These are phyloP conservation scores for Russula foetens DNA, from an alignment of 768 basidiomycete species.

Conservation along the genomic window DNA sequence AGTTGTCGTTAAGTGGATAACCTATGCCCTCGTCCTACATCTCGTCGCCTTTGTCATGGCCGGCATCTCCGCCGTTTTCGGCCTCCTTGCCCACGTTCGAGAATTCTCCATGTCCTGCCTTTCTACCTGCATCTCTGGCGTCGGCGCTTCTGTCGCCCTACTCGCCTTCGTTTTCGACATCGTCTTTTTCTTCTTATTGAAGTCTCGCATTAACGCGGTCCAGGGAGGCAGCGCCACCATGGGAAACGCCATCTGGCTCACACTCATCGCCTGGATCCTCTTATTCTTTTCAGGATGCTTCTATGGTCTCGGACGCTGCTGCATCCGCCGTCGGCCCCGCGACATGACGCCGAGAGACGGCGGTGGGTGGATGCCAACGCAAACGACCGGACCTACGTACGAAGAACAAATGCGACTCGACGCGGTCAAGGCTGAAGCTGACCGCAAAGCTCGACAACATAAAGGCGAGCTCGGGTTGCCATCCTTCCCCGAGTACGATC, in stretches of 20 bases:
- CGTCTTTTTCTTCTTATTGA: constrained; percentile 84
- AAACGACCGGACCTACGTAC: constrained; percentile 30
- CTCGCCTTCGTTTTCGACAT: constrained; percentile 91
- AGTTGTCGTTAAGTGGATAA: constrained; percentile 89
- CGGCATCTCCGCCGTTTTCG: constrained; percentile 66
- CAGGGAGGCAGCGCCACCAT: constrained; percentile 68
- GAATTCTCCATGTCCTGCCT: constrained; percentile 81
- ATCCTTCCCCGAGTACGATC: constrained; percentile 60
- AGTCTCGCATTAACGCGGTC: constrained; percentile 69
- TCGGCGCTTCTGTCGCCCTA: constrained; percentile 71
- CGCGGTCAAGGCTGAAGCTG: constrained; percentile 80
- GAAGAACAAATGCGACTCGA: constrained; percentile 69
- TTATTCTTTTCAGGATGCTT: constrained; percentile 90
- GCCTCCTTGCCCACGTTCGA: constrained; percentile 80
- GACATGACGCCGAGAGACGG: constrained; percentile 27
- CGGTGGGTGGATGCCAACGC: constrained; percentile 17
- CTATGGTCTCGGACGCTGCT: constrained; percentile 78
- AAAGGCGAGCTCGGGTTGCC: constrained; percentile 61
- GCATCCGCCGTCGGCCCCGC: constrained; percentile 51
- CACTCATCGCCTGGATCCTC: constrained; percentile 76
- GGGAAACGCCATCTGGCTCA: constrained; percentile 89
- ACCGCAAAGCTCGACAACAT: constrained; percentile 64
- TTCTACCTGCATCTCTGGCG: constrained; percentile 72
- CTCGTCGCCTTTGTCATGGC: constrained; percentile 77
- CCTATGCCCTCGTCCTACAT: constrained; percentile 88